Base-by-base conservation (phyloP, 495 filamentous ascomycete genomes). In the Wilcoxina mikolae region DNA sequence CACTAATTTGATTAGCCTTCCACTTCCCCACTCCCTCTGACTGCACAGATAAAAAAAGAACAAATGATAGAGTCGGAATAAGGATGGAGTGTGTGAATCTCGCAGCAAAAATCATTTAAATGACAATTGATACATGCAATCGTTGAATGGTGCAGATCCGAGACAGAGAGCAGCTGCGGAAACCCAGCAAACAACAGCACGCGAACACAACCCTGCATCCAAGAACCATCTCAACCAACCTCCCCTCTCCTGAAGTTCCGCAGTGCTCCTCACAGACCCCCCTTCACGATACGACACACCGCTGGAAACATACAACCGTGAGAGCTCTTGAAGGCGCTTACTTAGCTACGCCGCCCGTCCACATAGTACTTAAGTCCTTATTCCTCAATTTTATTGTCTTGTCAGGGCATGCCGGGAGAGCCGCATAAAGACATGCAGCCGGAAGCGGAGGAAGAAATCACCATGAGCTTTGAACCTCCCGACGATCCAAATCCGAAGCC, bases 381-480 rank as follows among this genome's bases (percentile, higher is more conserved):
- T 15, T 35, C 5, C 31, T 15, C 5, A 15, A 5, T 35, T 15
- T 15, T 7, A 15, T 15, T 35, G 31, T 15, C 15, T 5, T 35
- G 7, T 15, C 5, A 15, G 7, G 31, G 7, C 31, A 35, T 35
- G 31, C 7, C 31, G 31, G 31, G 31, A 35, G 31, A 35, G 31
- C 31, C 31, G 31, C 31, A 35, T 35, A 39, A 39, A 15, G 20
- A 39, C 35, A 18, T 24, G 43, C 43, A 18, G 15, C 11, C 15
- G 43, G 43, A 46, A 18, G n/a, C 43, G 43, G 27, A 38, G 18
- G 49, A 4, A 20, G 49, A 52, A 31, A 41, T 38, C 23, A 52
- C 31, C 17, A 3, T 54, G 51, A 39, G 25, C 33, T 54, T 54
- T 25, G 51, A 54, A 29, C 51, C 51, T n/a, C 2, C 29, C n/a